Base-by-base conservation (phyloP, 345 rosid genomes). In the Sisymbrium altissimum region DNA sequence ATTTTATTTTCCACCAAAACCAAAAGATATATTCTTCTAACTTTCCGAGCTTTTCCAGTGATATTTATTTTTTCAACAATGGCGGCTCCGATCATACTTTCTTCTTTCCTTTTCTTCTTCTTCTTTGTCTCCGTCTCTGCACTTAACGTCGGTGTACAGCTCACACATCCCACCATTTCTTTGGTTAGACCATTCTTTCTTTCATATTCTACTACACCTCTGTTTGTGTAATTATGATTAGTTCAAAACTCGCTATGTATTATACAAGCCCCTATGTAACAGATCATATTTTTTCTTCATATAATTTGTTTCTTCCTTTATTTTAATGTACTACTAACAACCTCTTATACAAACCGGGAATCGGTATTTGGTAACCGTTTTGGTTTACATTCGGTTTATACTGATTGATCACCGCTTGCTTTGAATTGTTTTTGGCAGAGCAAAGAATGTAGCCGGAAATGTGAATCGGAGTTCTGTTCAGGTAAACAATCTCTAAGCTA, bases 401-500 rank as follows among this genome's bases (percentile, higher is more conserved):
- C 40, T 49, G 23, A 49, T 38, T 1, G 27, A 7, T 52, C 19
- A 18, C 18, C 7, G 11, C 4, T 5, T 30, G 15, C 3, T 52
- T 15, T 64, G 53, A 39, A 48, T 36, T 21, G 39, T 76, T 17
- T 25, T 49, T 70, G 45, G 45, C 75, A 94, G 98, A 65, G 86
- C 4, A 91, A 88, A 79, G 92, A 81, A 0, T 94, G 97, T 80
- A 94, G 98, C 49, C 74, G 90, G 55, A 89, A 78, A 82, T 94
- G 98, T 32, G 97, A 94, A 72, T 94, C 97, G 0, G 86, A 86
- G 70, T 91, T 83, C 79, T 94, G 97, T 72, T 77, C 86, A 81
- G 95, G 98, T 93, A 57, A 21, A 54, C 8, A 63, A 25, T 43
- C 64, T 70, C 32, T 6, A 55, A 74, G 1, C 53, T 46, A 36